Conservation (phyloP, 2,329 filamentous ascomycete species). For the Cladosporium sp. region DNA sequence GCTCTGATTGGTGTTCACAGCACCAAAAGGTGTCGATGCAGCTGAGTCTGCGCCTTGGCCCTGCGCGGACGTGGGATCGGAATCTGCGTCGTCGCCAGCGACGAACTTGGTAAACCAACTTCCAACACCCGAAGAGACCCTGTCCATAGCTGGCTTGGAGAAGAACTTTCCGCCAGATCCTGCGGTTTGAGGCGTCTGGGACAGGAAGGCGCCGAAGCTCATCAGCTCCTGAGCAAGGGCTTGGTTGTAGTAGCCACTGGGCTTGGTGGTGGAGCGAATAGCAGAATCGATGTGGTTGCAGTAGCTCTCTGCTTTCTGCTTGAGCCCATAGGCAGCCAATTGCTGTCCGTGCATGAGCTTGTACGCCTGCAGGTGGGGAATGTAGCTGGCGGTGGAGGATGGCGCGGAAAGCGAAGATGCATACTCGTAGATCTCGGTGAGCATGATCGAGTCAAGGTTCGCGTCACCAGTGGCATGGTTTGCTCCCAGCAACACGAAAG, state of each 20-base stretch:
- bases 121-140: conserved; percentile 85
- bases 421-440: conserved; percentile 96
- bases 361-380: conserved; percentile 82
- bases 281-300: conserved; percentile 75
- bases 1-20: conserved; percentile 59
- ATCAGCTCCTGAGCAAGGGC: conserved; percentile 70
- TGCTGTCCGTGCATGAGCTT: conserved; percentile 83
- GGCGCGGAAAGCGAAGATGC: conserved; percentile 63
- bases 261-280: conserved; percentile 72
- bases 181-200: conserved; percentile 75
- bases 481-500: conserved; percentile 77
- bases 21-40: conserved; percentile 74
- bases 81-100: conserved; percentile 76
- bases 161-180: conserved; percentile 60
- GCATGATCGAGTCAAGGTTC: conserved; percentile 73
- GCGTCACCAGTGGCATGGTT: conserved; percentile 75
- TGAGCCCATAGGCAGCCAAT: conserved; percentile 76
- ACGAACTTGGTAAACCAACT: conserved; percentile 96
- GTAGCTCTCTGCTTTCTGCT: conserved; percentile 80
- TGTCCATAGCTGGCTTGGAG: conserved; percentile 90
- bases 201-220: conserved; percentile 75
- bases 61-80: conserved; percentile 47
- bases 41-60: conserved; percentile 39
- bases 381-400: conserved; percentile 33
- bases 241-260: conserved; percentile 79